Evolutionary conservation across 2,329 filamentous ascomycete species (phyloP).

Genomic region (Neurospora sp.): DNA sequence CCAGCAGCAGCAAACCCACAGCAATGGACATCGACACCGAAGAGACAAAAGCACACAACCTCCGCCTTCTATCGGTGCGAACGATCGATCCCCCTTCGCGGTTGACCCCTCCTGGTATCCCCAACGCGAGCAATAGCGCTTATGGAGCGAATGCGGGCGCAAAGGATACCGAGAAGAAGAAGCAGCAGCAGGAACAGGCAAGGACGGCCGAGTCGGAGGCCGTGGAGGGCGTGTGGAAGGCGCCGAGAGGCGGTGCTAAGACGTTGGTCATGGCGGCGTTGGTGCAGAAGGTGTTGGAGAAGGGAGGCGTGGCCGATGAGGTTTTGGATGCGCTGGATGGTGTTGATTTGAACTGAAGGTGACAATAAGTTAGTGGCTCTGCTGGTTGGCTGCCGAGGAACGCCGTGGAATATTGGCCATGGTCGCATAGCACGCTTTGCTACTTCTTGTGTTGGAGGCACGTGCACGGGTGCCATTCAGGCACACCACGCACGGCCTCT

Average conservation of each 20-base stretch:
- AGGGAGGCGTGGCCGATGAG: conserved; percentile 74
- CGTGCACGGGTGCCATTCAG: too few relatives aligned
- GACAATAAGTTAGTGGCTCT: neutral
- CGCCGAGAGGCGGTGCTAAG: conserved; percentile 74
- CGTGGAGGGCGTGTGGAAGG: conserved; percentile 72
- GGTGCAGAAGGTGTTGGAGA: conserved; percentile 65
- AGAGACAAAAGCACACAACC: conserved; percentile 22
- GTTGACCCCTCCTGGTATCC: conserved; percentile 60
- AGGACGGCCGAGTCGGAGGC: conserved; percentile 42
- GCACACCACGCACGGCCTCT: too few relatives aligned
- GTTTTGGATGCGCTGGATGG: conserved; percentile 71
- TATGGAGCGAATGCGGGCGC: conserved; percentile 29
- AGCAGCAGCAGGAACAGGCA: conserved; percentile 30
- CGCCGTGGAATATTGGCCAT: neutral
- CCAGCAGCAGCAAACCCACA: neutral
- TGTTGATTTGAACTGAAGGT: conserved; percentile 52
- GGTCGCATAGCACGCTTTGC: neutral
- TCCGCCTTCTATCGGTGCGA: conserved; percentile 58
- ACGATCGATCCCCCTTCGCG: conserved; percentile 67
- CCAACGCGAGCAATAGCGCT: conserved; percentile 51
- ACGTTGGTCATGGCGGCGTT: conserved; percentile 62
- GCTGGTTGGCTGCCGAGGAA: neutral
- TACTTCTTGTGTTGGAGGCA: neutral
- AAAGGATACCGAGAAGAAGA: conserved; percentile 1
- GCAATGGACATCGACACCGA: conserved; percentile 32